Evolutionary conservation across 129 eudicot genomes (phyloP), one percentile per base, ranked within the genome.

Genomic region (Centella asiatica): DNA sequence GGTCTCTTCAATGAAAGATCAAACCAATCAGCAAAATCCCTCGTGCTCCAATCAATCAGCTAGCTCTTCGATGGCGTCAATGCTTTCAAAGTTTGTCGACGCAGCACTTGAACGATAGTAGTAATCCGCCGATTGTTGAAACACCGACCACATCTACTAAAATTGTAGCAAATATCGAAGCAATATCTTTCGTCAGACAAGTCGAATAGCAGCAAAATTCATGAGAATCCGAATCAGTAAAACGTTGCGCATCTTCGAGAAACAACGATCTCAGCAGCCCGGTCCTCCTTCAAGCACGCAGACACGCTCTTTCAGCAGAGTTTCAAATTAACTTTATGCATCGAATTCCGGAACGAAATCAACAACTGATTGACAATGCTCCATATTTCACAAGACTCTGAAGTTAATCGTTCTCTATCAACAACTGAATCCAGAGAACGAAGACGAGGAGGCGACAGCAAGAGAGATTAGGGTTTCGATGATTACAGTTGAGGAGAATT

Each of bases 11-110:
- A 58, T 65, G 45, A 67, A 69, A 51, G 63, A 57, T 76, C 85
- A 72, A 83, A 83, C 85, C 89, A 64, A 72, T 62, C 71, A 70
- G 31, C 20, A 55, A 36, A 69, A 66, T 72, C 75, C n/a, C 70
- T 68, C 65, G 42, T 27, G 27, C 22, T 63, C 51, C 44, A 0
- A 42, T 42, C 19, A 2, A 42, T 45, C 42, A 46, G 3, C 17
- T 5, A 26, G 24, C 4, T 51, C 57, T 51, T 51, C 57, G 6
- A 51, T 4, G 5, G 6, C 57, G 7, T 42, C 17, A 14, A 14
- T 42, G 17, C 15, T 11, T 42, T 3, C 13, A 15, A 3, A 42
- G 3, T 42, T 42, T 42, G 19, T 11, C n/a, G 12, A 12, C 13
- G 26, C 27, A 26, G 0, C 36, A 4, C 42, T 32, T 28, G 25